Evolutionary conservation across 352 stramenopile species (phyloP).

Genomic region (Saprolegnia diclina): DNA sequence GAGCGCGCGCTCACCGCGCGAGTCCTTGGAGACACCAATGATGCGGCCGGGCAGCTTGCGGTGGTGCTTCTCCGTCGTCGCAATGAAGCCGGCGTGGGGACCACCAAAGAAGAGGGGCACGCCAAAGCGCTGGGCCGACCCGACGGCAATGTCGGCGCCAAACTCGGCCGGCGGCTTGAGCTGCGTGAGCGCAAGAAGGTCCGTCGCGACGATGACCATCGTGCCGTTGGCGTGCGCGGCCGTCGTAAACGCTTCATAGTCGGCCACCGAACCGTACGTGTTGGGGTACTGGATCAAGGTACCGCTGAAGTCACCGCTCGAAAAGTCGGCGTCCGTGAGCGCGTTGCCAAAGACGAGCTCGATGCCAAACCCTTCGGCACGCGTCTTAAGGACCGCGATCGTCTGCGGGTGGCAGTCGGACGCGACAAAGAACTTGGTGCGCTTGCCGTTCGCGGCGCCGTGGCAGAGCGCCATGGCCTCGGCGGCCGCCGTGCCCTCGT

Average conservation of each 20-base stretch:
- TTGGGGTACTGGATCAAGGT: conserved; percentile 99
- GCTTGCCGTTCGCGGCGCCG: conserved; percentile 90
- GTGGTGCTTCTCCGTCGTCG: conserved; percentile 94
- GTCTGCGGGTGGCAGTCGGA: conserved; percentile 90
- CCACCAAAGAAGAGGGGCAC: conserved; percentile 99
- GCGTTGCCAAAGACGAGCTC: conserved; percentile 90
- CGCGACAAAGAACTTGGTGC: conserved; percentile 94
- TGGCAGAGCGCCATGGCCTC: conserved; percentile 98
- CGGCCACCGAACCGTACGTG: conserved; percentile 92
- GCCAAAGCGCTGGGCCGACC: conserved; percentile 97
- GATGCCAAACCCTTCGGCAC: conserved; percentile 87
- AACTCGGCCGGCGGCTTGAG: conserved; percentile 92
- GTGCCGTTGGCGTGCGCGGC: conserved; percentile 79
- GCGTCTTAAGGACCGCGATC: conserved; percentile 91
- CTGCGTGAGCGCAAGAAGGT: conserved; percentile 95
- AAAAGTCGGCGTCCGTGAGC: conserved; percentile 65
- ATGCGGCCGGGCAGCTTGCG: conserved; percentile 97
- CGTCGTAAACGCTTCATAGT: conserved; percentile 89
- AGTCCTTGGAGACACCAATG: conserved; percentile 98
- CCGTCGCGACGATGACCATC: conserved; percentile 94
- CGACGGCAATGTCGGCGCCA: conserved; percentile 97
- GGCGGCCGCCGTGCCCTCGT: conserved; percentile 97
- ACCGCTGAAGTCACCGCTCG: conserved; percentile 90
- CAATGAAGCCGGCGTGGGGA: conserved; percentile 96
- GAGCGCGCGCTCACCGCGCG: conserved; percentile 90